Evolutionary conservation across 108 stramenopile genomes (phyloP), one percentile per base, ranked within the genome.

Genomic region (Nitzschia palea): DNA sequence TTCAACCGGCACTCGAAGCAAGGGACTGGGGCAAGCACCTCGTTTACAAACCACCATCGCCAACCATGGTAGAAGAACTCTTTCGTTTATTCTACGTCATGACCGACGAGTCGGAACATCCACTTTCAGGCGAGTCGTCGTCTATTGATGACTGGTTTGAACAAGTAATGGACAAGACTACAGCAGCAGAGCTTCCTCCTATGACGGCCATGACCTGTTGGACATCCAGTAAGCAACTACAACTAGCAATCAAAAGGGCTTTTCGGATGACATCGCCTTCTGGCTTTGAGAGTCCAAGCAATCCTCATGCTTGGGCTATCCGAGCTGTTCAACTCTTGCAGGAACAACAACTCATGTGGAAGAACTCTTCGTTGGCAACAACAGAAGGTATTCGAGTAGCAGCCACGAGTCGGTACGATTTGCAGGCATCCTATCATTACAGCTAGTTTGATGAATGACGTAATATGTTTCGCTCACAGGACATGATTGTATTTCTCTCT

Each of bases 11-110:
- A 12, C 37, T 74, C 8, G 12, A 32, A 26, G 62, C 66, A 22
- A 42, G 37, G 33, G 66, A 74, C 45, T 73, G 71, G 71, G 71
- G 71, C 23, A 54, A 64, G 40, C 64, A 65, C 28, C 26, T 36
- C 33, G 37, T 34, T 3, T 52, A 35, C 34, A 35, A 55, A 17
- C 57, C 29, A n/a, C 37, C 50, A 27, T 36, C 50, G 14, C 50
- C 55, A 23, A 50, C 44, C 6, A 22, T 36, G n/a, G 37, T 32
- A 10, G 42, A 67, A 23, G 60, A 67, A 61, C 23, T 73, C 18
- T 55, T 73, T 43, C 54, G 56, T 0, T 0, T 73, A 1, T 73
- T 63, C 35, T 43, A 42, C 40, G 34, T 26, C 12, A 45, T 0
- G 60, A 54, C 31, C 20, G 52, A 54, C 22, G 37, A 48, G 0